Percentiles rank a stretch among this genome's conserved stretches.
phyloP scores from a whole-genome alignment of 1,139 yeast species.

The Scheffersomyces illinoinensis region DNA sequence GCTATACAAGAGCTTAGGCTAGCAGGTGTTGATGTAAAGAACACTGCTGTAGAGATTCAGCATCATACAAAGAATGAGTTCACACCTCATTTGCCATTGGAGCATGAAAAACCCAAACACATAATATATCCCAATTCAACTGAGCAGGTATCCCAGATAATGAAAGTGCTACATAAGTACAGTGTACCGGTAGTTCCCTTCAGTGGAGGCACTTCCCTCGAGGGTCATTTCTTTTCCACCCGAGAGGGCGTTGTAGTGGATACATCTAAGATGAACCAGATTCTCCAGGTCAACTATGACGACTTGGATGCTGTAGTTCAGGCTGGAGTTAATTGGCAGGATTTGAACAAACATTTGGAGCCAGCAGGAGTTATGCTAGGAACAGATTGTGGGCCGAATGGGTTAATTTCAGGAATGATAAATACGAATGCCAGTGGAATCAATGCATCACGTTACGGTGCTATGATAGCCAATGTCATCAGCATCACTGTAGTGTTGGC shows the following conservation, averaged over 20 bases:
- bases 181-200: constrained; percentile 63
- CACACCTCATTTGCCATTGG: constrained; percentile 41
- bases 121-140: constrained; percentile 39
- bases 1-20: constrained; percentile 47
- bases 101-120: constrained; percentile 34
- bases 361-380: constrained; percentile 39
- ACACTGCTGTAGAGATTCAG: constrained; percentile 31
- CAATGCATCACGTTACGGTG: constrained; percentile 46
- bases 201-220: constrained; percentile 52
- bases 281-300: constrained; percentile 35
- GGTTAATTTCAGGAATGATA: constrained; percentile 47
- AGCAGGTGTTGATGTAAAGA: constrained; percentile 29
- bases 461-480: constrained; percentile 47
- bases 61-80: constrained; percentile 42
- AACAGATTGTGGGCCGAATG: constrained; percentile 48
- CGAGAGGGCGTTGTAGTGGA: constrained; percentile 38
- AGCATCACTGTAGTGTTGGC: constrained; percentile 46
- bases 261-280: constrained; percentile 41
- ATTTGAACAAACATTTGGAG: constrained; percentile 31
- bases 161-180: constrained; percentile 34
- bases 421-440: constrained; percentile 48
- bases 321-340: constrained; percentile 48
- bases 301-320: constrained; percentile 47
- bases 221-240: constrained; percentile 47
- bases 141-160: constrained; percentile 34